phyloP scores from a whole-genome alignment of 2,329 filamentous ascomycete genomes.

The Colletotrichum sp. region DNA sequence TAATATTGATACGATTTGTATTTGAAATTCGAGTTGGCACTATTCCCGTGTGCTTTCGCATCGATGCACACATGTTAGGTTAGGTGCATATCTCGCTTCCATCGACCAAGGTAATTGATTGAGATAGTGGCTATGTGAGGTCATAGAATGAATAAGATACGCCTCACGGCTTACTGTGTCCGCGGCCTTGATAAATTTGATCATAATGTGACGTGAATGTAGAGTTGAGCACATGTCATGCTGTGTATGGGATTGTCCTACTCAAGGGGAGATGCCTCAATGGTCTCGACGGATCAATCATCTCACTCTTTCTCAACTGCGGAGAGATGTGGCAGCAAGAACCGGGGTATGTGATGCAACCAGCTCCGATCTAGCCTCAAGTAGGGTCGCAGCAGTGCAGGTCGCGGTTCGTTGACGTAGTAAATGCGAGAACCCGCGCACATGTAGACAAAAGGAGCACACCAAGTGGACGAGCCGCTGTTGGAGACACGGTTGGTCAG shows the following conservation, averaged over 20 bases:
- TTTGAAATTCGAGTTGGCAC: no score
- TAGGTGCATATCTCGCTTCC: neutral
- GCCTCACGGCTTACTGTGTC: neutral
- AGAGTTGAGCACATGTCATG: neutral
- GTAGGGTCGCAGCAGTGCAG: neutral
- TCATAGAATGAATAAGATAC: neutral
- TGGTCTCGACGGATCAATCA: neutral
- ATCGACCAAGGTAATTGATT: neutral
- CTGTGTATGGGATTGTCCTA: accelerated
- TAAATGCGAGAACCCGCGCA: neutral
- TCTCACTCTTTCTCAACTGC: neutral
- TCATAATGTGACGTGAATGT: neutral
- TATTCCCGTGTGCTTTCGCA: no score
- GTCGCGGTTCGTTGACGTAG: neutral
- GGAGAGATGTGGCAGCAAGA: neutral
- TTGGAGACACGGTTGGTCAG: neutral
- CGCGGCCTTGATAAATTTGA: no score
- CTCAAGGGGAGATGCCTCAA: neutral
- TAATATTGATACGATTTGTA: no score
- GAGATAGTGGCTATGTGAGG: neutral
- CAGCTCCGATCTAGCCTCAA: neutral
- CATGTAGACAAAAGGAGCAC: neutral
- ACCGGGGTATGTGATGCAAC: neutral
- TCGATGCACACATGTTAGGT: no score
- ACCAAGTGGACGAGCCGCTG: neutral